Evolutionary conservation across 306 rosid genomes (phyloP), one percentile per base, ranked within the genome.

Genomic region (Hippophae rhamnoides): DNA sequence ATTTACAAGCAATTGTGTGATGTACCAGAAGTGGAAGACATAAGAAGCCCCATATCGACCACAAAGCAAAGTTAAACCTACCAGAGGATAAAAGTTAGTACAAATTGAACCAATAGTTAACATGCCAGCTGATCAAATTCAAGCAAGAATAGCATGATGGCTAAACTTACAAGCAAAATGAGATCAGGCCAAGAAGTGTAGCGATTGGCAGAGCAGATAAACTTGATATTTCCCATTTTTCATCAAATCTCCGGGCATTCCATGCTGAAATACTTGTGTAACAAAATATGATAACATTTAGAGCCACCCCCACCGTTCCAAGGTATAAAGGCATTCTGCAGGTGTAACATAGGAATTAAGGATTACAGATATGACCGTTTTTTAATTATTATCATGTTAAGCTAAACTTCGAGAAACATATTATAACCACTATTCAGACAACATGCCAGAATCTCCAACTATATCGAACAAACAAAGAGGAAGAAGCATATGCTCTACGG

Each of bases 41-140:
- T 78, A 93, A 82, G 81, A 86, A 83, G 64, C 89, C 74, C 95
- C 96, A 92, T 52, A 92, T 84, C 65, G 99, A 96, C 99, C 99
- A 92, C 72, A 93, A 73, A 27, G 99, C 97, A 72, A 82, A 93
- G 68, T 86, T 64, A 67, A 93, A 76, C 77, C 99, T 93, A 64
- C 47, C 49, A 18, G 40, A 26, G 54, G 14, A 52, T 9, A 26
- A 44, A 60, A 7, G 60, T 76, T 64, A 81, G 79, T 14, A 57
- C 71, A 69, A 64, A 57, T 65, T 51, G 47, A 60, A 72, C 54
- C 65, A 65, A 14, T 26, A 8, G 23, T 7, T 47, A 49, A 63
- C 56, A 52, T n/a, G 59, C 13, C 46, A 58, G 42, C 56, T 47
- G 53, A 56, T 38, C 63, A 66, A 66, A 57, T 54, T 38, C 51